Conservation (phyloP, 768 basidiomycete species). For the Hericium coralloides region DNA sequence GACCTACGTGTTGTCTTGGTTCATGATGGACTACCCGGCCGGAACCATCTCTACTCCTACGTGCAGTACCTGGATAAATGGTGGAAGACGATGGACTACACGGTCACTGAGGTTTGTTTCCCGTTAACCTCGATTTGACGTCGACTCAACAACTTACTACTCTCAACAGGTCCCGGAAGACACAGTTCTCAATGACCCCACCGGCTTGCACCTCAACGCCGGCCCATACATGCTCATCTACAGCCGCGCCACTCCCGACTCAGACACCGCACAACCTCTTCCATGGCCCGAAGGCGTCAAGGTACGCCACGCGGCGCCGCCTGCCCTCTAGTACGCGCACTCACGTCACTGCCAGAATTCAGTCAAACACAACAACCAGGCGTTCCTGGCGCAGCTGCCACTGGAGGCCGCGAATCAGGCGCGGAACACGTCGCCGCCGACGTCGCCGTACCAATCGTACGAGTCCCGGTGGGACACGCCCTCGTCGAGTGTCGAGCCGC, state of each 20-base stretch:
- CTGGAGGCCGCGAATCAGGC: not conserved
- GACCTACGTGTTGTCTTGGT: slow-evolving; percentile 72
- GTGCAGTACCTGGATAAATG: slow-evolving; percentile 58
- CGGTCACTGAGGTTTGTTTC: slow-evolving; percentile 48
- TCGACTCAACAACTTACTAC: not conserved
- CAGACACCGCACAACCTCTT: slow-evolving; percentile 14
- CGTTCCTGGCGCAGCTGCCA: slow-evolving; percentile 25
- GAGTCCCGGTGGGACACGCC: slow-evolving; percentile 11
- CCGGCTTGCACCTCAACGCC: slow-evolving; percentile 65
- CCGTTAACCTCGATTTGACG: not conserved
- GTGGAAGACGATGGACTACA: slow-evolving; percentile 76
- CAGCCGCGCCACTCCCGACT: slow-evolving; percentile 27
- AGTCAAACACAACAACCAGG: slow-evolving; percentile 28
- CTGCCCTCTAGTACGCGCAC: not conserved
- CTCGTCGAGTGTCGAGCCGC: not conserved
- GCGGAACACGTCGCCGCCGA: slow-evolving; percentile 2
- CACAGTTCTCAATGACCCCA: slow-evolving; percentile 54
- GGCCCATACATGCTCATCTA: slow-evolving; percentile 79
- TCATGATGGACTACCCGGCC: slow-evolving; percentile 69
- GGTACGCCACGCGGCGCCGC: slow-evolving; percentile 12
- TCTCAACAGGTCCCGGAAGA: slow-evolving; percentile 57
- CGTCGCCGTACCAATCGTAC: slow-evolving; percentile 7
- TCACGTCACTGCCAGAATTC: slow-evolving; percentile 17
- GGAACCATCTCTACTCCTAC: slow-evolving; percentile 74
- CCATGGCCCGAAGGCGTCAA: slow-evolving; percentile 24